Base-by-base conservation (phyloP, 805 yeast genomes). In the Cyberlindnera euphorbiae region DNA sequence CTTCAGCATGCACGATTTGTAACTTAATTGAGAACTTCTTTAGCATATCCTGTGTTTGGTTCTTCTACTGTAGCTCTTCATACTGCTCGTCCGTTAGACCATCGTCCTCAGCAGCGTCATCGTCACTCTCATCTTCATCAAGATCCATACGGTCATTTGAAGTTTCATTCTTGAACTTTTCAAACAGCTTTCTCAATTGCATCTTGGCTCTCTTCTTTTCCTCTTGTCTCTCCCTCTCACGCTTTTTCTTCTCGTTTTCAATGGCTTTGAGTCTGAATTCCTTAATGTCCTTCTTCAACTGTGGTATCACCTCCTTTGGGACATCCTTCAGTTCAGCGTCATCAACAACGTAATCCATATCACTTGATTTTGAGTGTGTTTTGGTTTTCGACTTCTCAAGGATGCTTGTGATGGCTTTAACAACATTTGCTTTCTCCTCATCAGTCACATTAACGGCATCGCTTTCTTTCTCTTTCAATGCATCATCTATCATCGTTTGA, bases 221-320 rank as follows among this genome's bases (percentile, higher is more conserved):
- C 15, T 56, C 60, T 15, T 67, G 58, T 8, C 66, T 50, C 40
- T 75, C 76, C 39, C 62, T 62, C 33, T 67, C 71, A 28, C 81
- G 63, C 30, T 74, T 71, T 31, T 65, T 64, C 35, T 66, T 63
- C 38, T 78, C 84, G 18, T 73, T 56, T 27, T 67, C 67, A 35
- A 76, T 50, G 18, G 78, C 79, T 28, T 67, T 68, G 16, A 77
- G 60, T 49, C 85, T 58, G 50, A 79, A 79, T 42, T 68, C 71
- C 39, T 76, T 63, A 38, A 79, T 69, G 39, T 73, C 76, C 37
- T 66, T 64, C 14, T 64, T 69, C 25, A 78, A 71, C n/a, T 59
- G 61, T 15, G 75, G 79, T 30, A 71, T 55, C 63, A 73, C 60
- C 17, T 71, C 71, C 17, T 59, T 55, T 2, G 85, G 83, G 4